Evolutionary conservation across 75 land plant species (phyloP), one percentile per base, ranked within the genome.

Genomic region (Pinus albicaulis): DNA sequence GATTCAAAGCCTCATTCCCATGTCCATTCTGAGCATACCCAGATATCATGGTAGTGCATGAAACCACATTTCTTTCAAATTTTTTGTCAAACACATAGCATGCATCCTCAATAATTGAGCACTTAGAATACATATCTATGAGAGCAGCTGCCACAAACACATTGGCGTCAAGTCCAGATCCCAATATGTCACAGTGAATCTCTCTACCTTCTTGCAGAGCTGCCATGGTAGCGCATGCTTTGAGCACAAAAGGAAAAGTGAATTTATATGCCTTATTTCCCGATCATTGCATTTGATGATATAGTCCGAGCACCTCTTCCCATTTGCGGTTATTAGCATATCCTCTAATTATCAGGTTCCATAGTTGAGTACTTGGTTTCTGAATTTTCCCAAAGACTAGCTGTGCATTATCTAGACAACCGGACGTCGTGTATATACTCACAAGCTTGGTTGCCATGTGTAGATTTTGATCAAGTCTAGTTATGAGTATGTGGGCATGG

Each of bases 21-120:
- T 25, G 31, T 17, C 85, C 89, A 78, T 85, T 84, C 74, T 83
- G 63, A 1, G 70, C 82, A 80, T 86, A 92, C 23, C 95, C 95
- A 41, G 89, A 79, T 73, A 90, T 88, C 90, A 92, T 90, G 19
- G 92, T 79, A 28, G 80, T 90, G 89, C 93, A 92, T 1, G 95
- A 82, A 58, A 88, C 85, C 58, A 76, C 87, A 80, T 90, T 83
- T 70, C 80, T 78, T 13, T 48, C 55, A 12, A 2, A 0, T 80
- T 76, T 71, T 57, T 72, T 55, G 57, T 82, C 85, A 79, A 91
- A 91, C 55, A 91, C 61, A 26, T 26, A 15, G 7, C 85, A 71
- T 57, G 89, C 93, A 71, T 62, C 74, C 22, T 71, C 74, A 2
- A 76, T 24, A 66, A 73, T 55, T 28, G 92, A 83, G 74, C 89